A percentile compares a stretch with the other conserved stretches of the same genome.
Conservation (phyloP, 768 basidiomycete species). For the Suillus subaureus region DNA sequence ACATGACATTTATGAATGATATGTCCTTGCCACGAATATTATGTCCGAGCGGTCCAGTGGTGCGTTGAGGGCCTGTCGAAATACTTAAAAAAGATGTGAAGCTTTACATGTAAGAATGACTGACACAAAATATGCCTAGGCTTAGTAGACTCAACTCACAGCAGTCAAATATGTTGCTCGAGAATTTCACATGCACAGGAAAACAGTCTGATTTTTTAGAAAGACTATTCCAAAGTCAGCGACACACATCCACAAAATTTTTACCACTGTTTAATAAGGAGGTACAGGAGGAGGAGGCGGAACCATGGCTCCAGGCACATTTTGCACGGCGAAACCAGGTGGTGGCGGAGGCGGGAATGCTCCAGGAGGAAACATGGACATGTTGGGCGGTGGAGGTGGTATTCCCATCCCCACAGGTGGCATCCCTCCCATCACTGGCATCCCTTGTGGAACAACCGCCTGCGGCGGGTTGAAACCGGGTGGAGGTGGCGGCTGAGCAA, state of each 20-base stretch:
- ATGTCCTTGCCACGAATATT: not conserved
- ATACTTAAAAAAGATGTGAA: too few relatives aligned
- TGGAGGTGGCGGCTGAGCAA: slow-evolving; percentile 82
- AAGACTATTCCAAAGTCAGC: not conserved
- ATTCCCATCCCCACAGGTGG: slow-evolving; percentile 37
- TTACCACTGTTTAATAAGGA: slow-evolving; percentile 27
- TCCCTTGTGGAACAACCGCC: slow-evolving; percentile 53
- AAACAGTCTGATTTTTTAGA: not conserved
- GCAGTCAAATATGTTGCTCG: not conserved
- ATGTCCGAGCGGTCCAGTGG: not conserved
- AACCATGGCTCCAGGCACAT: slow-evolving; percentile 45
- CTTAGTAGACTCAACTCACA: too few relatives aligned
- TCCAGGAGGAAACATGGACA: slow-evolving; percentile 49
- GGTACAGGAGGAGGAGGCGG: slow-evolving; percentile 48
- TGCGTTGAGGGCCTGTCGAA: not conserved
- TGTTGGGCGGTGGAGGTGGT: slow-evolving; percentile 39
- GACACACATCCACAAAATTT: not conserved
- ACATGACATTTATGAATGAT: not conserved
- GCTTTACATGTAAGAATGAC: too few relatives aligned
- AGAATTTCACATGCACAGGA: not conserved
- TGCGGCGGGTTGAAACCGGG: slow-evolving; percentile 79
- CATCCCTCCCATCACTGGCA: slow-evolving; percentile 39
- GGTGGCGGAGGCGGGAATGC: slow-evolving; percentile 66
- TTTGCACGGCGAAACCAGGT: slow-evolving; percentile 58
- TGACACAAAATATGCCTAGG: too few relatives aligned